Conservation (phyloP, 1,139 yeast species). For the Debaryomycetaceae sp. region DNA sequence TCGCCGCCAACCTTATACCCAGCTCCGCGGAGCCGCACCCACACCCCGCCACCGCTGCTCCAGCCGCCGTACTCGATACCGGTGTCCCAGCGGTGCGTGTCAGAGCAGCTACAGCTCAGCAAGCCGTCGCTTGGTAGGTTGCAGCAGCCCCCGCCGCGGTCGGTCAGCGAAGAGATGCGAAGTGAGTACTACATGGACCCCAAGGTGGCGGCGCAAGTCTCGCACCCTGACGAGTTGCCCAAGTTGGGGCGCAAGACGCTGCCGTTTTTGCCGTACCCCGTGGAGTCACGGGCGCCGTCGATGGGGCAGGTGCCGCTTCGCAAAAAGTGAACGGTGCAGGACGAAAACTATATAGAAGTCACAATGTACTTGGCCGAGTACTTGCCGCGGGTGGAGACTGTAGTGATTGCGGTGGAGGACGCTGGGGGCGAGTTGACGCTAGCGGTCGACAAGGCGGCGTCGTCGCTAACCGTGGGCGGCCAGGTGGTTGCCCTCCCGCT, state of each 20-base stretch:
- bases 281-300: too few relatives aligned
- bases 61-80: constrained; percentile 2
- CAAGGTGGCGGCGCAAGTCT: not conserved
- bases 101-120: too few relatives aligned
- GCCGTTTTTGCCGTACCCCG: too few relatives aligned
- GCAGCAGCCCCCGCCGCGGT: not conserved
- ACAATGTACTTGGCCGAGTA: constrained; percentile 34
- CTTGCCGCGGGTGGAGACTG: constrained; percentile 32
- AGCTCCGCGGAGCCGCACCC: too few relatives aligned
- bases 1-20: too few relatives aligned
- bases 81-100: not conserved
- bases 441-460: constrained; percentile 4
- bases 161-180: constrained; percentile 1
- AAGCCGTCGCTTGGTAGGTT: not conserved
- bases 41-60: not conserved
- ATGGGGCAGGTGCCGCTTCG: too few relatives aligned
- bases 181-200: constrained; percentile 1
- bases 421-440: constrained; percentile 10
- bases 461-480: constrained; percentile 1
- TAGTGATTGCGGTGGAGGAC: constrained; percentile 28
- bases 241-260: too few relatives aligned
- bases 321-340: too few relatives aligned
- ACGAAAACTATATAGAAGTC: constrained; percentile 1
- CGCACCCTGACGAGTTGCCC: not conserved
- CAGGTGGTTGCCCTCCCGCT: constrained; percentile 5